Conservation (phyloP, 179 eudicot genomes). For the Camellia oleifera region DNA sequence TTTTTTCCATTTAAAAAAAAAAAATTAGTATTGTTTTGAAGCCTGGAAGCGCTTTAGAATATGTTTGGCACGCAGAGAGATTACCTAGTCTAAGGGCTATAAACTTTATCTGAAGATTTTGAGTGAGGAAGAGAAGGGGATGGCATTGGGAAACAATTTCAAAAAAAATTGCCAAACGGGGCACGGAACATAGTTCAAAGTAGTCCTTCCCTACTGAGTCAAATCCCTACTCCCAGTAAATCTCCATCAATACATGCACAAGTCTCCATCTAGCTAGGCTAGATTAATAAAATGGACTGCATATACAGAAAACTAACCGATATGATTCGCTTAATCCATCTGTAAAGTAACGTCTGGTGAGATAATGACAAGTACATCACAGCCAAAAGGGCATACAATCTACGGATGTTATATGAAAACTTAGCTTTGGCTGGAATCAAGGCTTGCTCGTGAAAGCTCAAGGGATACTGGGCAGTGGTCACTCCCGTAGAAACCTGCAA, state of each 20-base stretch:
- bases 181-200: neutral
- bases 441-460: conserved; percentile 54
- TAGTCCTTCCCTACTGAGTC: neutral
- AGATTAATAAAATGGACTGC: neutral
- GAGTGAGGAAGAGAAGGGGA: no score
- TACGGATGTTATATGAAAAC: conserved; percentile 1
- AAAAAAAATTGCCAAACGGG: no score
- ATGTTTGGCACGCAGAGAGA: neutral
- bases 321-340: neutral
- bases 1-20: no score
- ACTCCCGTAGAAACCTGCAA: conserved; percentile 89
- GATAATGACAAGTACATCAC: neutral
- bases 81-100: neutral
- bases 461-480: conserved; percentile 96
- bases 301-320: neutral
- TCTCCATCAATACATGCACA: neutral
- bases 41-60: neutral
- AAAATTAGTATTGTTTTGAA: no score
- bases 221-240: neutral
- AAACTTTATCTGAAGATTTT: no score
- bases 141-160: no score
- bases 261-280: neutral
- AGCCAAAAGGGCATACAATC: neutral
- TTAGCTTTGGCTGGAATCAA: conserved; percentile 26
- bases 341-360: neutral